Evolutionary conservation across 805 yeast species (phyloP).

Genomic region (Lachancea meyersii): DNA sequence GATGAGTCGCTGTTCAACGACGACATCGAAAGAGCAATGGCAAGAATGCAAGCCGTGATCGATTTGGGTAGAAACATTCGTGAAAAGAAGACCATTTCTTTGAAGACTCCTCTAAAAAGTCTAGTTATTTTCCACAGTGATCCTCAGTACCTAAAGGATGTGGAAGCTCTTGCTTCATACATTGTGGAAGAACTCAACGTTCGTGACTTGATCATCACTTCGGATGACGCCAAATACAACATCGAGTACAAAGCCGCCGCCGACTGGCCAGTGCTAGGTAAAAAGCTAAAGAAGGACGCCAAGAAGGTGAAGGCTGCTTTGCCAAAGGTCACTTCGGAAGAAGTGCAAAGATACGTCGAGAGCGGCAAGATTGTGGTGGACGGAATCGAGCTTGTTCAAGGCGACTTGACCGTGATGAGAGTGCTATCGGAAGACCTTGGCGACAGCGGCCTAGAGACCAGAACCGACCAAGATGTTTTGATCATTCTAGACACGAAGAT

Average conservation of each 20-base stretch:
- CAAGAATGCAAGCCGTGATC: slow-evolving; percentile 94
- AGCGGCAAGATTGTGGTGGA: slow-evolving; percentile 77
- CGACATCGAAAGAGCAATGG: slow-evolving; percentile 78
- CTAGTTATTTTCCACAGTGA: slow-evolving; percentile 83
- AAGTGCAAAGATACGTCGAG: slow-evolving; percentile 68
- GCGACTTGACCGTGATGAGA: slow-evolving; percentile 86
- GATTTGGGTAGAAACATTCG: slow-evolving; percentile 95
- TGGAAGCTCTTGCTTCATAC: slow-evolving; percentile 70
- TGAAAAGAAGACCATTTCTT: slow-evolving; percentile 88
- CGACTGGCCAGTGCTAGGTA: slow-evolving; percentile 98
- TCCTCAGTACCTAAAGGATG: slow-evolving; percentile 63
- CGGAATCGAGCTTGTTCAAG: slow-evolving; percentile 79
- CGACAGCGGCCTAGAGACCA: slow-evolving; percentile 71
- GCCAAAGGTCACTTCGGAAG: slow-evolving; percentile 72
- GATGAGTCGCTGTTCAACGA: slow-evolving; percentile 76
- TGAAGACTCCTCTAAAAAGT: slow-evolving; percentile 89
- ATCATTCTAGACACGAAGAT: slow-evolving; percentile 82
- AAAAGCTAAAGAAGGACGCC: slow-evolving; percentile 90
- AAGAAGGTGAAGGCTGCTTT: slow-evolving; percentile 91
- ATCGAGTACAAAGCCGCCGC: slow-evolving; percentile 93
- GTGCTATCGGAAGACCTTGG: slow-evolving; percentile 69
- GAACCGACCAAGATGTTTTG: slow-evolving; percentile 85
- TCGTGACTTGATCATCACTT: slow-evolving; percentile 78
- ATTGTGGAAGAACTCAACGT: slow-evolving; percentile 88
- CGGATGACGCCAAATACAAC: slow-evolving; percentile 86